Evolutionary conservation across 2,329 filamentous ascomycete genomes (phyloP), one percentile per base, ranked within the genome.

Genomic region (Cladophialophora immunda): DNA sequence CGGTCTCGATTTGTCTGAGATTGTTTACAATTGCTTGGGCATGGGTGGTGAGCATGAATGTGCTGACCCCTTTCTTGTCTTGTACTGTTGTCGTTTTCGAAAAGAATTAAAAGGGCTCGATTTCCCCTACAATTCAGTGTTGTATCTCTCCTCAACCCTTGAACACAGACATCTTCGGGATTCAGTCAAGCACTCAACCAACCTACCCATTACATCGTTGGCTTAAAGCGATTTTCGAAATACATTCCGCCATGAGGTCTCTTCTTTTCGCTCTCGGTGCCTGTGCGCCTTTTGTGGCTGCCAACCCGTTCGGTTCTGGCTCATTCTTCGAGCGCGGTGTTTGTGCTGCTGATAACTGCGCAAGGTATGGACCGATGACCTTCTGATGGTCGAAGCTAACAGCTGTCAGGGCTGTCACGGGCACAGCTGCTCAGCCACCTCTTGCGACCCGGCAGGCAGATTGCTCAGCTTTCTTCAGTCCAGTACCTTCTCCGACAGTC

Each of bases 261-360:
- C 38, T 68, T n/a, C 34, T 68, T 34, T 36, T 59, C 13, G 36
- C 58, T 13, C 15, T 68, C 22, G n/a, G 34, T 19, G 27, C 45
- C 13, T 53, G 55, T 30, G 29, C 53, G 58, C 30, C 62, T 7
- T 59, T 65, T 9, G 66, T 58, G 41, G 30, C 54, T 56, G 66
- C 62, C 54, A 68, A 62, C 13, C 66, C 59, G 4, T 61, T 47
- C 22, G 58, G 58, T 34, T 15, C 25, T 4, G 52, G 52, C 30
- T 47, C 62, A 1, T 64, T 67, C 19, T 30, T 58, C n/a, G 64
- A 61, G 32, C 56, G 65, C 32, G 57, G 52, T n/a, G 57, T 56
- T n/a, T 67, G 65, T 53, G 55, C 41, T 45, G 61, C 61, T 29
- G 65, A 67, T 22, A 67, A 64, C 34, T 67, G 65, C 55, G 65